Evolutionary conservation across 495 filamentous ascomycete genomes (phyloP).

Genomic region (Neurospora terricola): DNA sequence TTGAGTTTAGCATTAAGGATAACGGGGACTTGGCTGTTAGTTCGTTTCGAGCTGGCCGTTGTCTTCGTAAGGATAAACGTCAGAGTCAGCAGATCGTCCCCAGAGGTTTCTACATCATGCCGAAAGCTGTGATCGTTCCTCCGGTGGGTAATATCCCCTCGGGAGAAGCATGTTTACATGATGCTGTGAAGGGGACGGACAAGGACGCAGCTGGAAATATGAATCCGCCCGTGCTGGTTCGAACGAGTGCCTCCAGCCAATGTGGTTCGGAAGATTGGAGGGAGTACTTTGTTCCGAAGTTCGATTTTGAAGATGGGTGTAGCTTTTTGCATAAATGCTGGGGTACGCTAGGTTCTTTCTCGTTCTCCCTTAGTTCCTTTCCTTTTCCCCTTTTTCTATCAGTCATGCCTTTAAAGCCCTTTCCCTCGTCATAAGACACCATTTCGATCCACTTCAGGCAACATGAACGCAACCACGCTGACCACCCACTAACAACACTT

Average conservation of each 20-base stretch:
- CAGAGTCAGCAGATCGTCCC: background rate
- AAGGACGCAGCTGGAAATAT: too few species aligned
- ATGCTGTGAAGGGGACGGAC: too few species aligned
- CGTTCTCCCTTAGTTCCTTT: background rate
- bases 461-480: background rate
- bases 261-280: conserved; percentile 4
- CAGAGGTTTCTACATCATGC: conserved; percentile 6
- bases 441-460: background rate
- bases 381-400: background rate
- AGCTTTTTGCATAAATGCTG: background rate
- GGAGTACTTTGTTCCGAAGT: conserved; percentile 5
- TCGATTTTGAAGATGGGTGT: background rate
- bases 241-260: conserved; percentile 3
- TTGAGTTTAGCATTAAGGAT: conserved; percentile 1
- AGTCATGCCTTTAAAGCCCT: background rate
- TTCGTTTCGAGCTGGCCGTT: background rate
- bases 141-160: background rate
- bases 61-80: background rate
- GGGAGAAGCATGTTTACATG: background rate
- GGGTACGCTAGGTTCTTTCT: background rate
- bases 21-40: background rate
- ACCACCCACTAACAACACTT: conserved; percentile 2
- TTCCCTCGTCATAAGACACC: background rate
- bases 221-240: too few species aligned
- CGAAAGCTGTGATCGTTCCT: background rate